A percentile compares a stretch with the other conserved stretches of the same genome.
phyloP scores from a whole-genome alignment of 2,329 filamentous ascomycete species.

The Neonectria faginata region DNA sequence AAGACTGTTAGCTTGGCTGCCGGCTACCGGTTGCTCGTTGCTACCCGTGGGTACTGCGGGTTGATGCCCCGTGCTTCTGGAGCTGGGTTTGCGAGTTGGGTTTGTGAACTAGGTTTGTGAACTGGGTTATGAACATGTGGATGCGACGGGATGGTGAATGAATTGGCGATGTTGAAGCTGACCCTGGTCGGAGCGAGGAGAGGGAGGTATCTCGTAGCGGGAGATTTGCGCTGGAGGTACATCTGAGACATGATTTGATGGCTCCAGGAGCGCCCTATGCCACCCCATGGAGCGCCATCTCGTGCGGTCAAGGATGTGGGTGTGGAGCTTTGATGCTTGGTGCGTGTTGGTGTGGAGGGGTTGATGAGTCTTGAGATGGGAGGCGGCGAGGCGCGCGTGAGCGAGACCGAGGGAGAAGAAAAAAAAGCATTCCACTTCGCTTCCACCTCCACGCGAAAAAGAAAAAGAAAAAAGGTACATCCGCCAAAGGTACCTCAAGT shows the following conservation, averaged over 20 bases:
- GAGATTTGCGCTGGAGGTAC: slow-evolving; percentile 6
- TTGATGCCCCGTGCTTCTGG: slow-evolving; percentile 1
- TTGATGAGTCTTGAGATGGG: background rate
- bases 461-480: slow-evolving; percentile 11
- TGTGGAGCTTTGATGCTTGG: slow-evolving; percentile 1
- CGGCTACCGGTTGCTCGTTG: slow-evolving; percentile 13
- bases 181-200: background rate
- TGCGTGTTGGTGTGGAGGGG: slow-evolving; percentile 3
- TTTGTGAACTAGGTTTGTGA: background rate
- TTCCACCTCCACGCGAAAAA: background rate
- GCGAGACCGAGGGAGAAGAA: slow-evolving; percentile 19
- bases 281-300: slow-evolving; percentile 9
- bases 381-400: slow-evolving; percentile 13
- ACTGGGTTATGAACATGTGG: background rate
- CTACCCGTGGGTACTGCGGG: background rate
- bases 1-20: background rate
- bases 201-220: background rate
- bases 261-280: slow-evolving; percentile 1
- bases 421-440: slow-evolving; percentile 16
- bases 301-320: slow-evolving; percentile 9
- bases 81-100: background rate
- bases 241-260: slow-evolving; percentile 1
- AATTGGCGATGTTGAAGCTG: slow-evolving; percentile 8
- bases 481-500: slow-evolving; percentile 11
- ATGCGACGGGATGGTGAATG: background rate